Conservation (phyloP, 1,284 basidiomycete genomes). For the Heterobasidion occidentale region DNA sequence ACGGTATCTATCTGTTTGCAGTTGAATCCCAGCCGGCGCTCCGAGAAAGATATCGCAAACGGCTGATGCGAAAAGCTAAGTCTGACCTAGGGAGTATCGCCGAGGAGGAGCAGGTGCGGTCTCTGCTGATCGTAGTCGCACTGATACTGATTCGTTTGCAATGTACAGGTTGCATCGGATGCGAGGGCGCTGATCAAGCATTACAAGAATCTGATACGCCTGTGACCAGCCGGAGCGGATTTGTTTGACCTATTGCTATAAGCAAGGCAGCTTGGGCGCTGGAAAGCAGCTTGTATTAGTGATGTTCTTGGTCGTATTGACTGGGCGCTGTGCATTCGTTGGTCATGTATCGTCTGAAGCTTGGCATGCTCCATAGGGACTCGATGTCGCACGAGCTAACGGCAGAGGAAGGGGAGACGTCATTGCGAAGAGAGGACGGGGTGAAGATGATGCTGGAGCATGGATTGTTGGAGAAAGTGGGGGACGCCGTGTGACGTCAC, state of each 20-base stretch:
- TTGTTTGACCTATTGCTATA: neutral
- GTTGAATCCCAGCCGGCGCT: neutral
- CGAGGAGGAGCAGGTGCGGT: conserved; percentile 9
- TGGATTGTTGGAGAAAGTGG: neutral
- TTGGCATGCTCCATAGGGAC: no score
- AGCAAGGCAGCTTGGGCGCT: neutral
- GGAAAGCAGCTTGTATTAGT: neutral
- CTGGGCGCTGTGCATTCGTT: no score
- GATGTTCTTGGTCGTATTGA: no score
- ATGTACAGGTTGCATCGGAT: conserved; percentile 6
- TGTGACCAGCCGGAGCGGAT: neutral
- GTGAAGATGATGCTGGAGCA: no score
- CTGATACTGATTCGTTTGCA: neutral
- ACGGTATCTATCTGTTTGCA: neutral
- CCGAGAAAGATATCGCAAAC: conserved; percentile 2
- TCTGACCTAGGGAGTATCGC: conserved; percentile 1
- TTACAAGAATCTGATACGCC: conserved; percentile 7
- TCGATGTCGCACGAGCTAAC: no score
- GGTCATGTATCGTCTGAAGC: no score
- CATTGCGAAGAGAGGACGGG: no score
- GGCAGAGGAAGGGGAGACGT: no score
- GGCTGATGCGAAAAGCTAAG: conserved; percentile 7
- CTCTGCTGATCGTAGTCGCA: neutral
- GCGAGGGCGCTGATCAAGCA: conserved; percentile 6
- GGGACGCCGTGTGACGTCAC: neutral